A percentile compares a stretch with the other conserved stretches of the same genome.
Evolutionary conservation across 2,329 filamentous ascomycete species (phyloP).

Genomic region (Phyllosticta citribraziliensis): DNA sequence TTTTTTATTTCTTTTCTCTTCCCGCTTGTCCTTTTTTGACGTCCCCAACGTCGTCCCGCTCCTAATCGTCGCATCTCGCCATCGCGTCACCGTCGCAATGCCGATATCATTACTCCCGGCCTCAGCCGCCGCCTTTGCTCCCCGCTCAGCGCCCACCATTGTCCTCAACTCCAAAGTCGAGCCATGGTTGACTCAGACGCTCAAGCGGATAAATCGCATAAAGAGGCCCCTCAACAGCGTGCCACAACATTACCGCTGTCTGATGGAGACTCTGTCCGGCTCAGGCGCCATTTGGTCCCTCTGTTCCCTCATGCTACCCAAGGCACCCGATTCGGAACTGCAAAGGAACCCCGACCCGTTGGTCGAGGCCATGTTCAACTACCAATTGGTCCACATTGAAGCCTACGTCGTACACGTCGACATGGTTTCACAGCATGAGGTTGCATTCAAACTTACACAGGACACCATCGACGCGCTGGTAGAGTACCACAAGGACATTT

Average conservation of each 20-base stretch:
- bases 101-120: constrained; percentile 87
- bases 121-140: constrained; percentile 92
- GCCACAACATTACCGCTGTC: constrained; percentile 86
- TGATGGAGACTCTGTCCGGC: constrained; percentile 88
- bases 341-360: constrained; percentile 72
- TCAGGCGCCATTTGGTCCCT: constrained; percentile 89
- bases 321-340: constrained; percentile 76
- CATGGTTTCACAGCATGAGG: constrained; percentile 95
- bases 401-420: constrained; percentile 98
- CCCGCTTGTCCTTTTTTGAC: constrained; percentile 19
- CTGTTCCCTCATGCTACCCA: constrained; percentile 84
- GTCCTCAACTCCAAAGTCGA: constrained; percentile 87
- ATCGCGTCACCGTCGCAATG: constrained; percentile 48
- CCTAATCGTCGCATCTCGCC: constrained; percentile 18
- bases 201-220: constrained; percentile 93
- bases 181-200: constrained; percentile 90
- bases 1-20: constrained; percentile 26
- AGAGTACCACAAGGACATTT: constrained; percentile 92
- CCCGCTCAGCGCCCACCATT: constrained; percentile 86
- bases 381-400: constrained; percentile 85
- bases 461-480: constrained; percentile 90
- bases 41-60: constrained; percentile 19
- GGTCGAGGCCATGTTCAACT: constrained; percentile 82
- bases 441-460: constrained; percentile 92
- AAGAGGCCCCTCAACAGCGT: constrained; percentile 97